phyloP scores from a whole-genome alignment of 495 filamentous ascomycete species.

The Podospora pseudocomata region DNA sequence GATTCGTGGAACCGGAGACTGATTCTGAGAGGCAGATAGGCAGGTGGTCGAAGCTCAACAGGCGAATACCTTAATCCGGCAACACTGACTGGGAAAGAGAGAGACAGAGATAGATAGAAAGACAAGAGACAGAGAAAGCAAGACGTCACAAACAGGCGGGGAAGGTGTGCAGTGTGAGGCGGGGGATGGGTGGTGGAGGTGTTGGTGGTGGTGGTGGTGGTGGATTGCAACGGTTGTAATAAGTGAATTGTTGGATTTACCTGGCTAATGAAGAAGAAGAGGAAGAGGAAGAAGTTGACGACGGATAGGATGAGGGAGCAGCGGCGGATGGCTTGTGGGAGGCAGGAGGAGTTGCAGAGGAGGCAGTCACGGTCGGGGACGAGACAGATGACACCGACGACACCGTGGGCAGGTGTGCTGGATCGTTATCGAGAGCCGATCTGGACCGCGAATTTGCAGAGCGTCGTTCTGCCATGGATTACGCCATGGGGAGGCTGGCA shows the following conservation, averaged over 20 bases:
- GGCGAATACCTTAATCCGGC: not conserved
- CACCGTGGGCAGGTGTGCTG: constrained; percentile 39
- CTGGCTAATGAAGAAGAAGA: constrained; percentile 10
- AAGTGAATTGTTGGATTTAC: not conserved
- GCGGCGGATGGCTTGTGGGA: constrained; percentile 9
- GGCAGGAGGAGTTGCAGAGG: constrained; percentile 18
- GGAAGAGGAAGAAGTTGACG: constrained; percentile 16
- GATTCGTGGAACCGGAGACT: not conserved
- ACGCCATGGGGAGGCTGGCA: constrained; percentile 42
- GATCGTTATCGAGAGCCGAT: constrained; percentile 51
- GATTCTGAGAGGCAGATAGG: not conserved
- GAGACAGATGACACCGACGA: constrained; percentile 25
- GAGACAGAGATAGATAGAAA: not conserved
- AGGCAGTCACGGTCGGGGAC: constrained; percentile 25
- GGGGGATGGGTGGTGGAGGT: no score
- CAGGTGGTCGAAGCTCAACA: not conserved
- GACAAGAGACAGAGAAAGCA: constrained; percentile 11
- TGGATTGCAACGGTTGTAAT: not conserved
- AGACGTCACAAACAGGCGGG: constrained; percentile 2
- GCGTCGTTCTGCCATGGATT: constrained; percentile 58
- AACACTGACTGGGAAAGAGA: constrained; percentile 6
- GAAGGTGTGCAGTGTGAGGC: not conserved
- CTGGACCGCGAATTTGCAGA: constrained; percentile 49
- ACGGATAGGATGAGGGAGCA: constrained; percentile 13
- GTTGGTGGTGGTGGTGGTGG: no score